Evolutionary conservation across 192 early-diverging fungal genomes (phyloP), one percentile per base, ranked within the genome.

Genomic region (Podochytrium sp.): DNA sequence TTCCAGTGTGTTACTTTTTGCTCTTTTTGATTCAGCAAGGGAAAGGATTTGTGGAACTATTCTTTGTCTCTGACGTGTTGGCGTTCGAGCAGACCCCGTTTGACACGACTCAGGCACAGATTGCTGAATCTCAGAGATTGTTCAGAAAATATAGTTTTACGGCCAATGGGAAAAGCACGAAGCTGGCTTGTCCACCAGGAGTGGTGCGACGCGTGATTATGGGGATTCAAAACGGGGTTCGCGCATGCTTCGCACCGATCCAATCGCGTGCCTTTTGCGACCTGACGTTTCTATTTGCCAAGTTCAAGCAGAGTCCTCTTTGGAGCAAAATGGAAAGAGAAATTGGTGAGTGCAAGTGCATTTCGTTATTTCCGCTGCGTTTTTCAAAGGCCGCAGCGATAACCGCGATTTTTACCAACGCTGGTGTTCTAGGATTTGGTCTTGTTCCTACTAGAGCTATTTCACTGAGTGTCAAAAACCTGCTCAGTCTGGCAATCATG

Each of bases 1-100:
- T 76, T 23, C 75, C 75, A 1, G 20, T 76, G 7, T 76, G 75
- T 60, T 76, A 76, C 33, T 76, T 76, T 65, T 39, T 76, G 6
- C 42, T 70, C 30, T 70, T 49, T 52, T 38, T 76, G 27, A 49
- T 76, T 53, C n/a, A 62, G 14, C 32, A 68, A 35, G 18, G 38
- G 12, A 18, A 42, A 14, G 69, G 66, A 34, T 65, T 35, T 27
- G 65, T 62, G 65, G 66, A 69, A 29, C 43, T 76, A 67, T 70
- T 76, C 29, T 70, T 76, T 38, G 63, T 68, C 18, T 40, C 2
- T n/a, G 75, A 76, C 29, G 75, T 76, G 1, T 60, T 69, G 55
- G 14, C 63, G 29, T 76, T 65, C 42, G 75, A 76, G 47, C 65
- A 76, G 70, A 76, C 65, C 3, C 41, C 70, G n/a, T 76, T 76